A percentile compares a stretch with the other conserved stretches of the same genome.
phyloP scores from a whole-genome alignment of 495 filamentous ascomycete genomes.

The Pseudotulostoma volvatum region DNA sequence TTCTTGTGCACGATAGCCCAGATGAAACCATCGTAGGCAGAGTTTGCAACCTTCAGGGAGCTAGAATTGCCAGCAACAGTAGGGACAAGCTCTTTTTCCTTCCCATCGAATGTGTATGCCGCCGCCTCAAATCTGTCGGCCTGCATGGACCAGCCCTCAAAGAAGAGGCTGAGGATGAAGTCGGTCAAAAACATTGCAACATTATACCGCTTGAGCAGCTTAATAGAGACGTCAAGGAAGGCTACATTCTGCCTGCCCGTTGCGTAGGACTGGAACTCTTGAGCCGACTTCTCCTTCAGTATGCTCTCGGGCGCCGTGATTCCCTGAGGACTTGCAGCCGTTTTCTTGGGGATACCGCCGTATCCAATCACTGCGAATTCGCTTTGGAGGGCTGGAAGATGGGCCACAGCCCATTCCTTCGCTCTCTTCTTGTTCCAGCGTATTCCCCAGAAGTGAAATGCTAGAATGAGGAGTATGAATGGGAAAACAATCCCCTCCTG shows the following conservation, averaged over 20 bases:
- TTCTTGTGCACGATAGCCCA: slow-evolving; percentile 94
- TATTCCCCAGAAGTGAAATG: slow-evolving; percentile 70
- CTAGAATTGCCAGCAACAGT: slow-evolving; percentile 33
- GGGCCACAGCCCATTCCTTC: slow-evolving; percentile 60
- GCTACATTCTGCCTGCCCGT: slow-evolving; percentile 87
- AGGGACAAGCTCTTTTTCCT: slow-evolving; percentile 61
- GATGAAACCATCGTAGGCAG: slow-evolving; percentile 76
- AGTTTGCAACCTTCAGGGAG: slow-evolving; percentile 44
- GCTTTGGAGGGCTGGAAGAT: slow-evolving; percentile 49
- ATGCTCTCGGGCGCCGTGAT: slow-evolving; percentile 37
- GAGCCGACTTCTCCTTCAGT: slow-evolving; percentile 66
- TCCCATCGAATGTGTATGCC: slow-evolving; percentile 79
- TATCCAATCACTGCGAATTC: slow-evolving; percentile 91
- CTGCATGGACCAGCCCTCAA: slow-evolving; percentile 54
- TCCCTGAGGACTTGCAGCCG: slow-evolving; percentile 25
- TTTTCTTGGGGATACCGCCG: slow-evolving; percentile 24
- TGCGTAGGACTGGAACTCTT: slow-evolving; percentile 80
- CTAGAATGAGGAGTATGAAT: slow-evolving; percentile 53
- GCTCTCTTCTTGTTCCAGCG: slow-evolving; percentile 65
- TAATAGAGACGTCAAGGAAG: slow-evolving; percentile 71
- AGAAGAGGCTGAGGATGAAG: slow-evolving; percentile 50
- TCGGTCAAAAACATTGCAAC: slow-evolving; percentile 60
- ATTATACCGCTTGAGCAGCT: slow-evolving; percentile 78
- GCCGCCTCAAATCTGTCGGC: slow-evolving; percentile 56
- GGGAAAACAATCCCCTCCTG: slow-evolving; percentile 69